Base-by-base conservation (phyloP, 2,329 filamentous ascomycete species). In the Rutstroemia sp. region DNA sequence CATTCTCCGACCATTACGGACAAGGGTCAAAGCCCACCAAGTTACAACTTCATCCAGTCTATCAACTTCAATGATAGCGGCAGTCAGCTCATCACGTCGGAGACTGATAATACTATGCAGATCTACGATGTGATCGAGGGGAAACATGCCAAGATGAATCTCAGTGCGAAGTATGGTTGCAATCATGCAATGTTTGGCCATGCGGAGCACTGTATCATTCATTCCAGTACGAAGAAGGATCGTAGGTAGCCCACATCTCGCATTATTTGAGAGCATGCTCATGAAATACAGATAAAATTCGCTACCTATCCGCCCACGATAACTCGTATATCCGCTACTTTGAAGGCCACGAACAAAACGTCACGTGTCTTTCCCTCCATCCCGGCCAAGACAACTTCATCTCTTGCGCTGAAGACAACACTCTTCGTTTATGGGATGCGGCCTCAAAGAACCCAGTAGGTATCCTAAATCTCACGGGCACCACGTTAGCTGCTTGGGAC, bases 241-340 rank as follows among this genome's bases (percentile, higher is more conserved):
- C 82, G 87, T 90, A 76, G 59, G 75, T 59, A 34, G 48, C 10
- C n/a, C 41, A 6, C 23, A 25, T 34, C 14, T 4, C 5, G 17
- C 8, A 1, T 19, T 2, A 2, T 23, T 17, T 30, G 19, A 12
- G 14, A 9, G 25, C 44, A 8, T 19, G 45, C 27, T 51, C 5
- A 19, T 37, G 2, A 19, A 17, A 17, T 7, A 19, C n/a, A 86
- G 87, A 92, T 75, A 91, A 83, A 66, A 95, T 88, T 63, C 86
- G 84, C 69, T 96, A 88, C 73, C 87, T 91, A 60, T 95, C 83
- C 56, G 96, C 87, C 12, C 94, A 99, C 72, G 94, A 97, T 72
- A 96, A 97, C 74, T 88, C 87, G 58, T 99, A 95, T 71, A 88
- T 97, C 60, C 88, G 94, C 60, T 99, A 99, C 73, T 99, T 97